Base-by-base conservation (phyloP, 345 rosid species). In the Salix viminalis region DNA sequence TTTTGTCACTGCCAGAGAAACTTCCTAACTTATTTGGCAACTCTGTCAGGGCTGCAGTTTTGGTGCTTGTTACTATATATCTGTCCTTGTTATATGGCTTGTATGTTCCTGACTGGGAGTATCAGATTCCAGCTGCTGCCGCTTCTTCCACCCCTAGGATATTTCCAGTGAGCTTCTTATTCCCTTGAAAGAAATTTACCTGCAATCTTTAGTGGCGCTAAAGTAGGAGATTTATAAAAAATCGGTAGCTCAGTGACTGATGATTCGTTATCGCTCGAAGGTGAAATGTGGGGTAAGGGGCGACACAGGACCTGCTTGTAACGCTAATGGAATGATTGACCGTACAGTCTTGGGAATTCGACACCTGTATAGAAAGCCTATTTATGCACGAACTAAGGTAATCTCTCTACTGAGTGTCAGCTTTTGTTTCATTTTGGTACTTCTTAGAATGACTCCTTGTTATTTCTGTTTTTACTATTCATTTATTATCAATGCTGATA, bases 291-390 rank as follows among this genome's bases (percentile, higher is more conserved):
- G 87, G 65, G 88, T 87, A 70, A 78, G 93, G 68, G 96, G 98
- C 62, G 79, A 89, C 84, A 92, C 91, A 4, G 91, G 89, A 82
- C 97, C 98, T 68, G 96, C 89, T 65, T 94, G 98, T 67, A 94
- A 92, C 79, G 92, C 85, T 67, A 93, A 83, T 73, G 98, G 97
- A 83, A 86, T 92, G 93, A 82, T 94, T 79, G 98, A 94, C 81
- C 91, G 96, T 52, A 82, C 73, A 67, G 62, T 89, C 62, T 66
- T 94, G 79, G 97, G 98, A 14, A 84, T 84, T 79, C 86, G 78
- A 44, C 98, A 92, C 86, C 77, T 94, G 64, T 94, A 94, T 64
- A 79, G 75, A 72, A 91, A 84, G 77, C 97, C 98, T 26, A 76
- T 86, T 13, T 92, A 89, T 83, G 87, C 80, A 34, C 86, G 97